These are phyloP conservation scores for Nicotiana tabacum DNA, from an alignment of 257 asterid genomes.

Conservation along the genomic window DNA sequence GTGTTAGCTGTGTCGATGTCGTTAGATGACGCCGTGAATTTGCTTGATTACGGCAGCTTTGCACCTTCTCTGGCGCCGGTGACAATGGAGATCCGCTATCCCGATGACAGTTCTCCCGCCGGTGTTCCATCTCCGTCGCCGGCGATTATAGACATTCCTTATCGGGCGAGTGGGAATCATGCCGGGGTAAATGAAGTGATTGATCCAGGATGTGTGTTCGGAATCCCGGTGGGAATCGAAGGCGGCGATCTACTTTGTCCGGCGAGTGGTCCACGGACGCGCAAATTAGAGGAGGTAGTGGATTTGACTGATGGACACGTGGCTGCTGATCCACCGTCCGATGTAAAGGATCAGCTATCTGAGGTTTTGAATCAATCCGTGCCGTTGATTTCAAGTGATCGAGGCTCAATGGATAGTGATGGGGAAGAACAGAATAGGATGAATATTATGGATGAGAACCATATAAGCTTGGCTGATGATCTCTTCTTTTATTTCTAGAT, in stretches of 20 bases:
- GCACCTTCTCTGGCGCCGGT: conserved; percentile 1
- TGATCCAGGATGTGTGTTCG: conserved; percentile 21
- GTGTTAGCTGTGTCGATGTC: conserved; percentile 41
- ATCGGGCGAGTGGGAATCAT: neutral
- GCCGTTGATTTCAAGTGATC: conserved; percentile 21
- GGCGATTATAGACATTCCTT: neutral
- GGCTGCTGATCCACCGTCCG: conserved; percentile 24
- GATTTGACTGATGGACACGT: conserved; percentile 19
- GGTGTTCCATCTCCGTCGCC: conserved; percentile 11
- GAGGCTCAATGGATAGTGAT: conserved; percentile 2
- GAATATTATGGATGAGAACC: conserved; percentile 15
- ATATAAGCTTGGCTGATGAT: conserved; percentile 56
- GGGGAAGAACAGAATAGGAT: conserved; percentile 5
- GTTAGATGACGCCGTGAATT: conserved; percentile 39
- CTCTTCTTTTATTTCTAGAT: conserved; percentile 40
- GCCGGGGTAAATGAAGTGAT: neutral
- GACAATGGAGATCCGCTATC: neutral
- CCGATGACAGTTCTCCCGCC: neutral
- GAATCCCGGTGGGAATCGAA: conserved; percentile 25
- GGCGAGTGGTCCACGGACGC: conserved; percentile 5
- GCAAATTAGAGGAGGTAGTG: conserved; percentile 18
- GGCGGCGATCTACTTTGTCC: conserved; percentile 56
- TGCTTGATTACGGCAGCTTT: conserved; percentile 1
- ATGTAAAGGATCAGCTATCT: neutral
- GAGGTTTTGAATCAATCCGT: conserved; percentile 22